Conservation (phyloP, 495 filamentous ascomycete species). For the Talaromyces ruber region DNA sequence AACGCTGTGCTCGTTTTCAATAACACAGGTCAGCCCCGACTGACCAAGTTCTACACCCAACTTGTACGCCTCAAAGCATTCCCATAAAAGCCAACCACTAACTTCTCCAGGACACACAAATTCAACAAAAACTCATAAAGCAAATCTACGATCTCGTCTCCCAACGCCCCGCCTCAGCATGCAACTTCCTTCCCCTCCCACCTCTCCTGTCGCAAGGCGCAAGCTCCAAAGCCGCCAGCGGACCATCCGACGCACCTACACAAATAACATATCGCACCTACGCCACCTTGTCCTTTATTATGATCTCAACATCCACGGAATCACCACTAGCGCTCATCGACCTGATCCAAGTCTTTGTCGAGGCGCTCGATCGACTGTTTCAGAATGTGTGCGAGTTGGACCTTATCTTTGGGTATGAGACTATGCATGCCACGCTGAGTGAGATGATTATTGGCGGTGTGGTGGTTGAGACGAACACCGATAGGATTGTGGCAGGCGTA, state of each 20-base stretch:
- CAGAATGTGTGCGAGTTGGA: conserved; percentile 98
- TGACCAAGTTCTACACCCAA: conserved; percentile 99
- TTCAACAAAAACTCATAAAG: conserved; percentile 90
- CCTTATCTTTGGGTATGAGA: conserved; percentile 98
- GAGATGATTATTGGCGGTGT: conserved; percentile 98
- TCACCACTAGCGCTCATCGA: conserved; percentile 92
- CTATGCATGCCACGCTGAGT: conserved; percentile 77
- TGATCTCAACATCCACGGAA: conserved; percentile 95
- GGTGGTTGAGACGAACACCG: conserved; percentile 86
- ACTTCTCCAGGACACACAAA: conserved; percentile 67
- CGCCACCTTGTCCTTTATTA: conserved; percentile 95
- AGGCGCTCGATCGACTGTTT: conserved; percentile 87
- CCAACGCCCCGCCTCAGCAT: conserved; percentile 76
- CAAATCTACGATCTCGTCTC: conserved; percentile 98
- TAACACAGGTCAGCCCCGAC: conserved; percentile 87
- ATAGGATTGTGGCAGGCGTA: conserved; percentile 80
- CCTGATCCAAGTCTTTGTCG: conserved; percentile 95
- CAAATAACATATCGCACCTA: conserved; percentile 98
- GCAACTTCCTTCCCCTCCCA: conserved; percentile 89
- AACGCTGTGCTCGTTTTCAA: conserved; percentile 99
- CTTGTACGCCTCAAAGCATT: conserved; percentile 48
- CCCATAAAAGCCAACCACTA: not conserved
- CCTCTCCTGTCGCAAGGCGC: conserved; percentile 58
- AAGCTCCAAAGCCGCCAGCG: conserved; percentile 43
- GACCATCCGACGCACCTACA: conserved; percentile 79